Base-by-base conservation (phyloP, 177 flowering plant genomes). In the Telopea speciosissima region DNA sequence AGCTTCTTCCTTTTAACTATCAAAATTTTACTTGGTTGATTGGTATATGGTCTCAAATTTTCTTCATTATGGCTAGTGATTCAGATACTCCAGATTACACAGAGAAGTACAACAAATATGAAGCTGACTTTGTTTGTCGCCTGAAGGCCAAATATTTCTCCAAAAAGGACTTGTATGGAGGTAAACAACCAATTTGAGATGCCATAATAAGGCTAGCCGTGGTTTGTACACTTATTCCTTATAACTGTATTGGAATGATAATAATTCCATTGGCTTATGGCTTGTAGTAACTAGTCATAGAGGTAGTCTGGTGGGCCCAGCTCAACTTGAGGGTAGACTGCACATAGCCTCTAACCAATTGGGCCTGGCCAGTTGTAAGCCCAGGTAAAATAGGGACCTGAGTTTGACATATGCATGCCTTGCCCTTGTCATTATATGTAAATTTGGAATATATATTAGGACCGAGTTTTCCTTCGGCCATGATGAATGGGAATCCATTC, bases 121-220 rank as follows among this genome's bases (percentile, higher is more conserved):
- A 86, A 80, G 80, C 76, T 72, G 86, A 85, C 60, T 86, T 78
- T 74, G 72, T 77, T 69, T 84, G 69, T 31, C 69, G 81, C 26
- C 69, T 86, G 62, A 83, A 76, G 71, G 81, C 86, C 25, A 86
- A 85, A 61, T 86, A 86, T 75, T 86, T 86, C 78, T 86, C 88
- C 8, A 82, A 79, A 77, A 86, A 84, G 68, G 76, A 81, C 68
- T 60, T 85, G 16, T 82, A 80, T 75, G 89, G 89, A 79, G 89
- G 89, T 86, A 77, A 76, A 72, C 10, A 59, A 45, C 23, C 61
- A 56, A 17, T 56, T n/a, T 45, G 21, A 42, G 36, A n/a, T 68
- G 42, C 17, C 23, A 56, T 19, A 19, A 14, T 14, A 52, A 1
- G 58, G 21, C 58, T 56, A 19, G 23, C 21, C 8, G 1, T 16